A percentile compares a stretch with the other conserved stretches of the same genome.
Conservation (phyloP, 2,329 filamentous ascomycete genomes). For the Cryphonectria radicalis region DNA sequence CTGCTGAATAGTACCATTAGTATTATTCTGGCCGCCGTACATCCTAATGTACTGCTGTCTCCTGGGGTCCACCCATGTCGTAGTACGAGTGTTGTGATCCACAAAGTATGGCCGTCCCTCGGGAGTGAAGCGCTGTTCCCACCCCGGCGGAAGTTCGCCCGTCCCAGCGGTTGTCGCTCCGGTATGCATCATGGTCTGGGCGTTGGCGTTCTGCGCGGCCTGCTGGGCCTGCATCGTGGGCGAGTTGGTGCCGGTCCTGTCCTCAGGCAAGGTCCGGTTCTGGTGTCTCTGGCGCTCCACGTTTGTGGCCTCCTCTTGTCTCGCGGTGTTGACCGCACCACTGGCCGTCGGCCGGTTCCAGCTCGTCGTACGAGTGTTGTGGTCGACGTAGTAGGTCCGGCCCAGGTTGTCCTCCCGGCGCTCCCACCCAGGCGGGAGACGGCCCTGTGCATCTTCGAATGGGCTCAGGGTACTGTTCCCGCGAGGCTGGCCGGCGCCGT, state of each 20-base stretch:
- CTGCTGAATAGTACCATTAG: slow-evolving; percentile 88
- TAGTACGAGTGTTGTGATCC: slow-evolving; percentile 96
- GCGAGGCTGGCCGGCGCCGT: slow-evolving; percentile 45
- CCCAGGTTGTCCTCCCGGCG: slow-evolving; percentile 93
- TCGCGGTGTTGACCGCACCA: slow-evolving; percentile 76
- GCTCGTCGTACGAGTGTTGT: slow-evolving; percentile 94
- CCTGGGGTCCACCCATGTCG: slow-evolving; percentile 96
- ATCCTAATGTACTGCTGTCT: slow-evolving; percentile 98
- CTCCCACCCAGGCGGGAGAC: slow-evolving; percentile 93
- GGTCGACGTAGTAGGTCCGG: slow-evolving; percentile 96
- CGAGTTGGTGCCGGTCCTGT: slow-evolving; percentile 90
- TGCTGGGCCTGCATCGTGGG: slow-evolving; percentile 70
- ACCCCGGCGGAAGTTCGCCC: slow-evolving; percentile 91
- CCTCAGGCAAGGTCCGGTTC: slow-evolving; percentile 93
- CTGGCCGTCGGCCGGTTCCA: slow-evolving; percentile 89
- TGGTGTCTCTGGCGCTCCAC: slow-evolving; percentile 92
- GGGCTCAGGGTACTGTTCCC: slow-evolving; percentile 73
- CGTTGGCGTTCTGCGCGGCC: slow-evolving; percentile 51
- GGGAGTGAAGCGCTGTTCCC: slow-evolving; percentile 95
- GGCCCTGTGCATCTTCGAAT: slow-evolving; percentile 94
- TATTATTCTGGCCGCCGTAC: slow-evolving; percentile 87
- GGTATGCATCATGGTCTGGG: slow-evolving; percentile 89
- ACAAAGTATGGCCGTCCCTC: slow-evolving; percentile 97
- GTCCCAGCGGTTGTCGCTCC: slow-evolving; percentile 93
- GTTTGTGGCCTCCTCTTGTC: slow-evolving; percentile 87